Conservation (phyloP, 2,329 filamentous ascomycete species). For the Diaporthe destruens region DNA sequence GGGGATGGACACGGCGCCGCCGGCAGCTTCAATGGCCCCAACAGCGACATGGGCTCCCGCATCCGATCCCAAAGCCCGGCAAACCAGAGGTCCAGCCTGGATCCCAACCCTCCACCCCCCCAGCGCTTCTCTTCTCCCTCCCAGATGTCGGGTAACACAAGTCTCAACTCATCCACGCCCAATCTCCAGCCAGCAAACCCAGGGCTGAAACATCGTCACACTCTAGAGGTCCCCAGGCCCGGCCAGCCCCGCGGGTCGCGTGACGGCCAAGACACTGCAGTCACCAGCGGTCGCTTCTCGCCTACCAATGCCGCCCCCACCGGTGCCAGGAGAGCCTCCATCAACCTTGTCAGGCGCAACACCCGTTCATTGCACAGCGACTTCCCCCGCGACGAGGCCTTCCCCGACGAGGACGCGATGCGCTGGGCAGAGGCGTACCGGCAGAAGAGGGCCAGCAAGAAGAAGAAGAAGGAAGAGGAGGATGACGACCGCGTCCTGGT, state of each 20-base stretch:
- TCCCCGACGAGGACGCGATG: conserved; percentile 89
- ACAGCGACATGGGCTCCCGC: conserved; percentile 25
- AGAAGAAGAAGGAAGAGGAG: conserved; percentile 84
- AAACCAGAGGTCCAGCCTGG: conserved; percentile 43
- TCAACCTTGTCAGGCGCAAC: conserved; percentile 82
- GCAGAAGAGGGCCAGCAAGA: conserved; percentile 90
- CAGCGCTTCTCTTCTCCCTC: conserved; percentile 77
- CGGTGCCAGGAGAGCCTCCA: conserved; percentile 80
- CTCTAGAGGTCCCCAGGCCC: conserved; percentile 84
- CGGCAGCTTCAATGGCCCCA: conserved; percentile 43
- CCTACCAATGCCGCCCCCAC: conserved; percentile 67
- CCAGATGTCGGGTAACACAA: conserved; percentile 59
- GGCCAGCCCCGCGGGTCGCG: conserved; percentile 76
- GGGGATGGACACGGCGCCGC: conserved; percentile 41
- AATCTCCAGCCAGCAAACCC: conserved; percentile 67
- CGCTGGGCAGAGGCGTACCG: conserved; percentile 94
- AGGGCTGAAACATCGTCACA: conserved; percentile 84
- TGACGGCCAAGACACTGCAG: conserved; percentile 76
- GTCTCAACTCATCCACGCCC: conserved; percentile 55
- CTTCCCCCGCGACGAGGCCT: conserved; percentile 82
- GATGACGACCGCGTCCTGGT: conserved; percentile 96
- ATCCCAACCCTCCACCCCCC: conserved; percentile 48
- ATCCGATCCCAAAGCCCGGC: conserved; percentile 43
- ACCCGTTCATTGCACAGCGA: conserved; percentile 91
- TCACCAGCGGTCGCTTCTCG: conserved; percentile 85